Percentiles rank a stretch among this genome's conserved stretches.
Conservation (phyloP, 78 protist genomes). For the Polysphondylium violaceum region DNA sequence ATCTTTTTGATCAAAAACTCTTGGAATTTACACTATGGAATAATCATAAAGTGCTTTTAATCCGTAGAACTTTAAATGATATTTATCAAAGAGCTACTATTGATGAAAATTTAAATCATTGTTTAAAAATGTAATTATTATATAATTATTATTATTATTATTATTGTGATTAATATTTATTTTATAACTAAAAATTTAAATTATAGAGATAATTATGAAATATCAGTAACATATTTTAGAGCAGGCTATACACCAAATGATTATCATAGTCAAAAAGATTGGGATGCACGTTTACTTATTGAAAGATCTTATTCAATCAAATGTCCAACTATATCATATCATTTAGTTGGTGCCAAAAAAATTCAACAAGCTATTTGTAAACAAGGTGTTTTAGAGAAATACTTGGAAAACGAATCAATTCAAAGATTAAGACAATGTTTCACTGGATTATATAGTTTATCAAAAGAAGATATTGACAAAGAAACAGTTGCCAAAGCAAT, state of each 20-base stretch:
- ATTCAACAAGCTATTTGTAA: constrained; percentile 92
- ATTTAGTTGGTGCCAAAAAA: constrained; percentile 94
- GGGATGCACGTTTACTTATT: constrained; percentile 89
- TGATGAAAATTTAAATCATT: background rate
- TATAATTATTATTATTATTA: background rate
- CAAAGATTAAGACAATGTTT: constrained; percentile 54
- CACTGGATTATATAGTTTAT: constrained; percentile 84
- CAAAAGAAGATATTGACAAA: constrained; percentile 31
- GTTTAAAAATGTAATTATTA: background rate
- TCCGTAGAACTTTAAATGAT: constrained; percentile 76
- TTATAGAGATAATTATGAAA: constrained; percentile 54
- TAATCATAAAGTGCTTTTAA: constrained; percentile 34
- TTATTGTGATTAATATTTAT: background rate
- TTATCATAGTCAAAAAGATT: constrained; percentile 84
- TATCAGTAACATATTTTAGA: constrained; percentile 91
- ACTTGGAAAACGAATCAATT: constrained; percentile 41
- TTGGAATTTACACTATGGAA: constrained; percentile 75
- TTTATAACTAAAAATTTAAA: background rate
- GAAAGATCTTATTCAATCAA: constrained; percentile 91
- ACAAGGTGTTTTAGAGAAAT: constrained; percentile 76
- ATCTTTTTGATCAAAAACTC: constrained; percentile 87
- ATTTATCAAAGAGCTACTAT: constrained; percentile 16
- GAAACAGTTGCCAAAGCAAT: constrained; percentile 46
- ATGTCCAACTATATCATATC: constrained; percentile 91
- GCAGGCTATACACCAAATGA: constrained; percentile 95